Evolutionary conservation across 2,329 filamentous ascomycete species (phyloP).

Genomic region (Alternaria triticina): DNA sequence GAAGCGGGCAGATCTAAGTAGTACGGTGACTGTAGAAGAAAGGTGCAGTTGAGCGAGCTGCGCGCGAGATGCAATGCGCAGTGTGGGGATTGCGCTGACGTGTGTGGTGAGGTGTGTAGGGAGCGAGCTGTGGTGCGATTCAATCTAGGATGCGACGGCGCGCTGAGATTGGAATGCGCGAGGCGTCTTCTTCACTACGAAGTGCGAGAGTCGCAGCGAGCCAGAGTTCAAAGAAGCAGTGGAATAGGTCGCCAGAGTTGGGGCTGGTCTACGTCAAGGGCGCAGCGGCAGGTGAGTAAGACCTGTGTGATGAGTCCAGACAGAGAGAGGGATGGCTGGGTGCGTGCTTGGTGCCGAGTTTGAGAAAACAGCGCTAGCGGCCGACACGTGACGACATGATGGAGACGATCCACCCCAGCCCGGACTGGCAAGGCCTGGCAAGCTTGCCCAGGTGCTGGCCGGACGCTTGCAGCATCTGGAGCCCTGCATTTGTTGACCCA

Average conservation of each 20-base stretch:
- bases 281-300: slow-evolving; percentile 27
- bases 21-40: slow-evolving; percentile 31
- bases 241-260: slow-evolving; percentile 20
- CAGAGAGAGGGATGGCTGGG: slow-evolving; percentile 7
- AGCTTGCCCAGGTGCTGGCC: background rate
- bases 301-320: slow-evolving; percentile 12
- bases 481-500: slow-evolving; percentile 1
- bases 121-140: slow-evolving; percentile 24
- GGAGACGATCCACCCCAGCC: background rate
- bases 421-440: background rate
- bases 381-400: slow-evolving; percentile 19
- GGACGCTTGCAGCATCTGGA: background rate
- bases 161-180: slow-evolving; percentile 27
- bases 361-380: slow-evolving; percentile 14
- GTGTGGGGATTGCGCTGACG: slow-evolving; percentile 21
- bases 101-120: slow-evolving; percentile 26
- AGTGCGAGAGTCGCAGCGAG: slow-evolving; percentile 26
- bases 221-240: slow-evolving; percentile 28
- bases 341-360: slow-evolving; percentile 19
- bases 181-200: slow-evolving; percentile 26
- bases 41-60: slow-evolving; percentile 28
- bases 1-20: slow-evolving; percentile 35
- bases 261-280: slow-evolving; percentile 28
- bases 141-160: slow-evolving; percentile 34
- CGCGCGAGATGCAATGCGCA: slow-evolving; percentile 27